Evolutionary conservation across 306 rosid genomes (phyloP), one percentile per base, ranked within the genome.

Genomic region (Prosopis cineraria): DNA sequence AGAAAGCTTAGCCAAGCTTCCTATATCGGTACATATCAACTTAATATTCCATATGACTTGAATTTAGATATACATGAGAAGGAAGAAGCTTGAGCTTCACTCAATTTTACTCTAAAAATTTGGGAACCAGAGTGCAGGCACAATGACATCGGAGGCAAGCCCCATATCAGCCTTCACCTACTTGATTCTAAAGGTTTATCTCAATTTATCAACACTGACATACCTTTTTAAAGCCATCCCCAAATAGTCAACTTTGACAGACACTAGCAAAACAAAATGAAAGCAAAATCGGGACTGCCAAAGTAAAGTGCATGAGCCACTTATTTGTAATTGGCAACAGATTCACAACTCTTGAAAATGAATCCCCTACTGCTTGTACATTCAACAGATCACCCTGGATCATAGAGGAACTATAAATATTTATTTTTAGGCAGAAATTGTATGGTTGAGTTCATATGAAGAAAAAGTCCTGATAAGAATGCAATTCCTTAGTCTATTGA

Each of bases 361-460:
- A 77, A 76, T 25, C 56, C 74, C 58, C 44, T n/a, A 19, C 43
- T 52, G 25, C 64, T 24, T 68, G 27, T 39, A 53, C 58, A 68
- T 53, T 52, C 66, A 24, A 37, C 40, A 53, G 39, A 77, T 77
- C 58, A 40, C 39, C 68, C 24, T 39, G 10, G 11, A 55, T 25
- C 67, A 22, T 56, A 27, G 53, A 55, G 50, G 67, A 73, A 37
- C 27, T 37, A 59, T 55, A 53, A 40, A 73, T 73, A 55, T 27
- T 73, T 48, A 8, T 34, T 31, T 34, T 47, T 43, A 52, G 10
- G 25, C 12, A 50, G 65, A 33, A 40, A 72, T 34, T 72, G 16
- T 13, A 39, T 37, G 34, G 34, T 13, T 37, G 4, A 37, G 52
- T 37, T 73, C 52, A 52, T 53, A 53, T 16, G 53, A 72, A 52